Conservation (phyloP, 2,329 filamentous ascomycete genomes). For the Aspergillus quadrilineatus region DNA sequence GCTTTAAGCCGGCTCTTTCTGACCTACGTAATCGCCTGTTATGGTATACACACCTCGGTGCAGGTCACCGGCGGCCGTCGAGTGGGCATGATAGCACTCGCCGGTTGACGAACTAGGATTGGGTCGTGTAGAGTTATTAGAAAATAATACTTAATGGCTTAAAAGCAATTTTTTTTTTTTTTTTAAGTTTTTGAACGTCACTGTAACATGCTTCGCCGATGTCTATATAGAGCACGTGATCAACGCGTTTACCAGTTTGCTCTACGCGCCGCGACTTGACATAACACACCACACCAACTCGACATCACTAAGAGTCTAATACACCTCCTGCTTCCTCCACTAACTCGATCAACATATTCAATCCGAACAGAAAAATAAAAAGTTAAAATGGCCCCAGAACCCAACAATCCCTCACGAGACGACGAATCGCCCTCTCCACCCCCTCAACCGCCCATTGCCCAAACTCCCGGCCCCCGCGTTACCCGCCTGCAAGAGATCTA, state of each 20-base stretch:
- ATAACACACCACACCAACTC: not conserved
- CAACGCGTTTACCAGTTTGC: conserved; percentile 19
- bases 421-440: conserved; percentile 51
- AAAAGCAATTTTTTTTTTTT: not conserved
- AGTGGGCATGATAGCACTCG: conserved; percentile 17
- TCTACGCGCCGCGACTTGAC: conserved; percentile 2
- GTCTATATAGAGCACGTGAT: conserved; percentile 23
- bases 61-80: conserved; percentile 6
- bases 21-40: not conserved
- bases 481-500: conserved; percentile 61
- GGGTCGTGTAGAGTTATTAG: not conserved
- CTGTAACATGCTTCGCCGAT: not conserved
- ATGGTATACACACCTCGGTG: conserved; percentile 1
- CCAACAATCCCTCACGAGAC: conserved; percentile 13
- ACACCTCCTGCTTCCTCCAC: not conserved
- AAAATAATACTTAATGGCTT: not conserved
- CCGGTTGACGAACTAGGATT: conserved; percentile 11
- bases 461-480: conserved; percentile 60
- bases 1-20: conserved; percentile 49
- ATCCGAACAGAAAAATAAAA: not conserved
- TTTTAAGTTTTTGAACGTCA: not conserved
- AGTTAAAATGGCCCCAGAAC: conserved; percentile 23
- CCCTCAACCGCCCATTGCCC: conserved; percentile 53
- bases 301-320: not conserved
- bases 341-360: not conserved